A percentile compares a stretch with the other conserved stretches of the same genome.
These are phyloP conservation scores for Craterostigma plantagineum DNA, from an alignment of 257 asterid genomes.

Conservation along the genomic window DNA sequence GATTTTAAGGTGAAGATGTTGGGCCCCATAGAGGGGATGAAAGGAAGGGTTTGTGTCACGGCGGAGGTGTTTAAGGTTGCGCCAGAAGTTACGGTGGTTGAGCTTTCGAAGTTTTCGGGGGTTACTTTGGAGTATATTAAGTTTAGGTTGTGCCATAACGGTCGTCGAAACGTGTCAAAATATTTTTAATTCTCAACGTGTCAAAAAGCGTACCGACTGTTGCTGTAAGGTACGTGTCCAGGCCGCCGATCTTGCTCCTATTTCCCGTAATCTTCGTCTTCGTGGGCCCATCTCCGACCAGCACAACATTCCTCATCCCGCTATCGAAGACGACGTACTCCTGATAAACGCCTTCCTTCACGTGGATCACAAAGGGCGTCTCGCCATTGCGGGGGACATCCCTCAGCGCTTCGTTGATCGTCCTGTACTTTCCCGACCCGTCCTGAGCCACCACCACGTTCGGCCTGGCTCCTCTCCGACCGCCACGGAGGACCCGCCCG, in stretches of 20 bases:
- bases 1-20: too few species aligned
- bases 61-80: too few species aligned
- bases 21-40: too few species aligned
- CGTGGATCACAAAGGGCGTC: slow-evolving; percentile 21
- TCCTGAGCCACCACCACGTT: slow-evolving; percentile 32
- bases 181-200: too few species aligned
- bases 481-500: too few species aligned
- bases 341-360: slow-evolving; percentile 40
- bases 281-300: slow-evolving; percentile 52
- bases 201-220: slow-evolving; percentile 44
- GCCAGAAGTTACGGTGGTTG: too few species aligned
- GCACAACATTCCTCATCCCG: slow-evolving; percentile 8
- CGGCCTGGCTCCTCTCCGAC: too few species aligned
- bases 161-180: too few species aligned
- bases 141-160: too few species aligned
- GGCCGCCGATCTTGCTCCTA: slow-evolving; percentile 24
- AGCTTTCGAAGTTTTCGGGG: too few species aligned
- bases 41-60: too few species aligned
- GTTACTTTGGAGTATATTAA: too few species aligned
- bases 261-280: slow-evolving; percentile 36
- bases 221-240: slow-evolving; percentile 29
- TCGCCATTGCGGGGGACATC: slow-evolving; percentile 17
- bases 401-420: slow-evolving; percentile 34
- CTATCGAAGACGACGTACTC: slow-evolving; percentile 21
- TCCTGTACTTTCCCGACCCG: slow-evolving; percentile 29